Conservation (phyloP, 2,329 filamentous ascomycete species). For the Westerdykella sp. region DNA sequence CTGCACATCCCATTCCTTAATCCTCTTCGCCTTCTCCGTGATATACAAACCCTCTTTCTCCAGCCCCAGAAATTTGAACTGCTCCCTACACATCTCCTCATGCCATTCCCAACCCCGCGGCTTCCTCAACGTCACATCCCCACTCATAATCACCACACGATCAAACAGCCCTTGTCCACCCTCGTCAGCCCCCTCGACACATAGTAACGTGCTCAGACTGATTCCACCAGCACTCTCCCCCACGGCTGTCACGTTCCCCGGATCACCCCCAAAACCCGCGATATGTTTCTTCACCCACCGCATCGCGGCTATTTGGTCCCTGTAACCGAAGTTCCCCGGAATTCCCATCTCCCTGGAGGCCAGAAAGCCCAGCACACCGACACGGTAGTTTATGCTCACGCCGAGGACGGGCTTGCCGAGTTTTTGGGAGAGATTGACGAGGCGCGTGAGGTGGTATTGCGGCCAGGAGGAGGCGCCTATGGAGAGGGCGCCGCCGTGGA, state of each 20-base stretch:
- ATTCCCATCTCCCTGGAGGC: slow-evolving; percentile 43
- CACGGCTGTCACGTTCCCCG: slow-evolving; percentile 33
- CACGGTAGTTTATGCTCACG: slow-evolving; percentile 34
- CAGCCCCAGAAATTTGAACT: slow-evolving; percentile 16
- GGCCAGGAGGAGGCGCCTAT: slow-evolving; percentile 49
- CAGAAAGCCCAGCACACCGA: slow-evolving; percentile 32
- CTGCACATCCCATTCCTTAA: slow-evolving; percentile 16
- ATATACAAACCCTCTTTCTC: slow-evolving; percentile 3
- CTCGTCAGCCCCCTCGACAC: slow-evolving; percentile 16
- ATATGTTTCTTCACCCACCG: slow-evolving; percentile 37
- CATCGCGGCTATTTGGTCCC: slow-evolving; percentile 33
- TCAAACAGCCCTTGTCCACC: slow-evolving; percentile 16
- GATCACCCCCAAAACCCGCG: slow-evolving; percentile 37
- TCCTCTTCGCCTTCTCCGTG: slow-evolving; percentile 7
- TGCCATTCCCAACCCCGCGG: slow-evolving; percentile 23
- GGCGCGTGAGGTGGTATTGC: slow-evolving; percentile 42
- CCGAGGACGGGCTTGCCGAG: slow-evolving; percentile 43
- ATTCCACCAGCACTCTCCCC: slow-evolving; percentile 46
- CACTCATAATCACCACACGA: slow-evolving; percentile 27
- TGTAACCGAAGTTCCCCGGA: slow-evolving; percentile 27
- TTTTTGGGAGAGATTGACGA: slow-evolving; percentile 42
- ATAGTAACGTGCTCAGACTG: slow-evolving; percentile 22
- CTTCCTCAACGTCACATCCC: slow-evolving; percentile 25
- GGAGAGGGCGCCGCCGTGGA: slow-evolving; percentile 49
- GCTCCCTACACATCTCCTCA: slow-evolving; percentile 20